These are phyloP conservation scores for Lathyrus oleraceus DNA, from an alignment of 306 rosid species.

Conservation along the genomic window DNA sequence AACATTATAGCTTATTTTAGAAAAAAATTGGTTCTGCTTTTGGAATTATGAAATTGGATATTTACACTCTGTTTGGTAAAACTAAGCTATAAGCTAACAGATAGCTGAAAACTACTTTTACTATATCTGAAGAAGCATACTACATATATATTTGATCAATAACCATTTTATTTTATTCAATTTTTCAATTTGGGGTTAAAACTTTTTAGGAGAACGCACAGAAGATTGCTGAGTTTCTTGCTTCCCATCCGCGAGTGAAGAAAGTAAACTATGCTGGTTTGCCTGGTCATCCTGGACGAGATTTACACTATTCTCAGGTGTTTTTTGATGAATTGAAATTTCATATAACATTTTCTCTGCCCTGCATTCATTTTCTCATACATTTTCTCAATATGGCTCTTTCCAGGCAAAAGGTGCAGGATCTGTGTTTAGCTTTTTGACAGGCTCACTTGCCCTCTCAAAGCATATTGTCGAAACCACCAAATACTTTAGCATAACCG, in stretches of 20 bases:
- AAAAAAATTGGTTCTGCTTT: no score
- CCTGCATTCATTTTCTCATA: background rate
- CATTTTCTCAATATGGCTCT: slow-evolving; percentile 15
- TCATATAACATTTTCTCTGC: slow-evolving; percentile 24
- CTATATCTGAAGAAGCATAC: background rate
- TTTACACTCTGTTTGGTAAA: no score
- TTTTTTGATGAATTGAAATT: slow-evolving; percentile 21
- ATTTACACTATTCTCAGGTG: slow-evolving; percentile 89
- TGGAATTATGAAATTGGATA: no score
- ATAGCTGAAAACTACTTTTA: no score
- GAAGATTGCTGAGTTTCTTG: slow-evolving; percentile 86
- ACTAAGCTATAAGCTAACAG: no score
- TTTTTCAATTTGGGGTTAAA: slow-evolving; percentile 10
- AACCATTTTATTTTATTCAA: background rate
- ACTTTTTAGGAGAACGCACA: slow-evolving; percentile 79
- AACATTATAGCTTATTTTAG: slow-evolving; percentile 1
- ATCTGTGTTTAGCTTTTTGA: slow-evolving; percentile 86
- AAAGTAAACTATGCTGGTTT: slow-evolving; percentile 81
- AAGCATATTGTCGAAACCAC: slow-evolving; percentile 87
- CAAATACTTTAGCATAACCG: slow-evolving; percentile 87
- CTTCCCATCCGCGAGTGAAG: slow-evolving; percentile 74
- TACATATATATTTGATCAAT: background rate
- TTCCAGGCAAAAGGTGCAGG: slow-evolving; percentile 93
- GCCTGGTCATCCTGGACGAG: slow-evolving; percentile 70
- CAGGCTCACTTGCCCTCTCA: slow-evolving; percentile 79